A percentile compares a stretch with the other conserved stretches of the same genome.
Conservation (phyloP, 169 alveolate genomes). For the Besnoitia besnoiti region DNA sequence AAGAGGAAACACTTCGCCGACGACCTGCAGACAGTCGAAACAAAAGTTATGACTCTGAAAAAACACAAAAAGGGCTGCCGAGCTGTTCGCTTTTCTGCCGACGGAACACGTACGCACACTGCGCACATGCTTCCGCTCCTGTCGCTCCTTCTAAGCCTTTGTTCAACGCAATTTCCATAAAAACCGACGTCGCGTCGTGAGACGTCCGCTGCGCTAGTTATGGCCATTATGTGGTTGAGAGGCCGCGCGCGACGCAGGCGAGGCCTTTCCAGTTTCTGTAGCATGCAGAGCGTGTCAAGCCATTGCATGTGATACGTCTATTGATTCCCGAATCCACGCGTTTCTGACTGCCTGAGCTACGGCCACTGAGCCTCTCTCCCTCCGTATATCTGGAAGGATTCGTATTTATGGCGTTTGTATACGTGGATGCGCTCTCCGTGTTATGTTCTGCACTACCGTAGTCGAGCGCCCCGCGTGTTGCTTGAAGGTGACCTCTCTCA, state of each 20-base stretch:
- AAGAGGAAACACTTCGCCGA: neutral
- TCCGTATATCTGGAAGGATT: too few relatives aligned
- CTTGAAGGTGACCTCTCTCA: too few relatives aligned
- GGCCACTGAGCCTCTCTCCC: neutral
- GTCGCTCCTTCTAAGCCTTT: neutral
- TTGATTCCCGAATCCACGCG: neutral
- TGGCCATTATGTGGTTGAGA: too few relatives aligned
- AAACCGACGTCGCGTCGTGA: too few relatives aligned
- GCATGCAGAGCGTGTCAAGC: too few relatives aligned
- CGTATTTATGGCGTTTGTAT: too few relatives aligned
- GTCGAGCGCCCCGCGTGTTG: too few relatives aligned
- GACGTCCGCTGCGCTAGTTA: too few relatives aligned
- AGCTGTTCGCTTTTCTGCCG: slow-evolving; percentile 21
- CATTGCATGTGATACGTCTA: neutral
- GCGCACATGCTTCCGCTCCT: neutral
- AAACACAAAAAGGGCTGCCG: slow-evolving; percentile 40
- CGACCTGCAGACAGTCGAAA: slow-evolving; percentile 23
- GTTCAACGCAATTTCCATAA: too few relatives aligned
- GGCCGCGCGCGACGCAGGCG: neutral
- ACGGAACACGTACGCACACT: slow-evolving; percentile 13
- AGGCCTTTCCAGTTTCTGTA: neutral
- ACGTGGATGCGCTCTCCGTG: neutral
- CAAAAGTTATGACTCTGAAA: neutral
- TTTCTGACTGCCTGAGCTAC: neutral
- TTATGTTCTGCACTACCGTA: too few relatives aligned